These are phyloP conservation scores for Trichophyton simii DNA, from an alignment of 2,329 filamentous ascomycete genomes.

Conservation along the genomic window DNA sequence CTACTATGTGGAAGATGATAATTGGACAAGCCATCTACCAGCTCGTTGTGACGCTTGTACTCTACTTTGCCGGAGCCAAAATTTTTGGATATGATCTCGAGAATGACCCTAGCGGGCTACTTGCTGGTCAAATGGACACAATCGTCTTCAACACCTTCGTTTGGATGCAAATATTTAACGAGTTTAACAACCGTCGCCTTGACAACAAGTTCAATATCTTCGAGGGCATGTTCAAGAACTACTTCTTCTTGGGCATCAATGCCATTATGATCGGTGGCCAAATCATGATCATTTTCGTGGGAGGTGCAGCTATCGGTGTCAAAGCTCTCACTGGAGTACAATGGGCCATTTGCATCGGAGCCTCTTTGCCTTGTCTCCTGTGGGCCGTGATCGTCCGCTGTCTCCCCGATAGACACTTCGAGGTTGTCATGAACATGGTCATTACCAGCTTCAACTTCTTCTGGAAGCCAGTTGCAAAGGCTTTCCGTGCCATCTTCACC, in stretches of 20 bases:
- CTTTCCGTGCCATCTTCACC: constrained; percentile 18
- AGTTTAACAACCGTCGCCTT: constrained; percentile 89
- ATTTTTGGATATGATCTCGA: constrained; percentile 48
- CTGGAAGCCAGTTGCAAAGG: constrained; percentile 31
- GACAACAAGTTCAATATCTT: constrained; percentile 96
- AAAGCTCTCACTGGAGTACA: constrained; percentile 55
- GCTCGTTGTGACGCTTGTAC: constrained; percentile 61
- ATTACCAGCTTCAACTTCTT: constrained; percentile 42
- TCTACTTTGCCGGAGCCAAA: constrained; percentile 60
- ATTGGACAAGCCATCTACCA: constrained; percentile 85
- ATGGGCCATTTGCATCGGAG: constrained; percentile 77
- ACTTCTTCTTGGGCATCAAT: constrained; percentile 81
- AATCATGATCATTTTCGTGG: constrained; percentile 78
- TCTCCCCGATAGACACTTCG: constrained; percentile 57
- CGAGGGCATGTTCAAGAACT: constrained; percentile 72
- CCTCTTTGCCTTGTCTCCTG: constrained; percentile 74
- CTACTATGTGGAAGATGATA: constrained; percentile 99
- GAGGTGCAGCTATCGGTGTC: constrained; percentile 69
- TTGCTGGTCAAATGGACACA: constrained; percentile 50
- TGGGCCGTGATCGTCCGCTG: constrained; percentile 69
- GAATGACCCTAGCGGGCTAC: constrained; percentile 28
- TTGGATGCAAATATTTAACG: constrained; percentile 99
- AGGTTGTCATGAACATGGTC: constrained; percentile 37
- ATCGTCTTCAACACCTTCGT: constrained; percentile 97
- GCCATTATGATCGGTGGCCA: constrained; percentile 79